These are phyloP conservation scores for Pseudoneurospora amorphoporcata DNA, from an alignment of 495 filamentous ascomycete genomes.

Conservation along the genomic window DNA sequence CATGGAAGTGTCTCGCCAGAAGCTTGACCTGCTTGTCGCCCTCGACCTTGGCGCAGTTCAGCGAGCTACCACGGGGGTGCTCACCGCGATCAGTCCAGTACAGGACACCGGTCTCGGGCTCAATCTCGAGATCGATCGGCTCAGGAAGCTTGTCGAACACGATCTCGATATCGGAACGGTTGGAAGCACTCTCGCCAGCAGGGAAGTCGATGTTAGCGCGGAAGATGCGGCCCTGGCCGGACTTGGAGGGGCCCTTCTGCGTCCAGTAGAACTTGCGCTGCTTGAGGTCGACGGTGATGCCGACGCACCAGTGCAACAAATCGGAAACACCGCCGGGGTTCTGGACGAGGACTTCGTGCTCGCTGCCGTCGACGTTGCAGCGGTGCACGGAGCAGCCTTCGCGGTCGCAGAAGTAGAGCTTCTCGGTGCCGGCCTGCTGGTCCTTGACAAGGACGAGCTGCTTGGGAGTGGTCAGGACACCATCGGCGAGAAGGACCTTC, in stretches of 20 bases:
- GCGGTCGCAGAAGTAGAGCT: slow-evolving; percentile 44
- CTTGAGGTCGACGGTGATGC: slow-evolving; percentile 31
- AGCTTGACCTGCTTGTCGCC: slow-evolving; percentile 4
- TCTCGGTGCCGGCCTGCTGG: not conserved
- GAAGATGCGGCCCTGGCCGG: slow-evolving; percentile 35
- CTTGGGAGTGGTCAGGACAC: slow-evolving; percentile 42
- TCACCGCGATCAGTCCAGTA: slow-evolving; percentile 51
- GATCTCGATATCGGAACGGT: slow-evolving; percentile 29
- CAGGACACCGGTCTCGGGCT: slow-evolving; percentile 24
- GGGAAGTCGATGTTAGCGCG: slow-evolving; percentile 26
- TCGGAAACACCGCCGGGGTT: slow-evolving; percentile 13
- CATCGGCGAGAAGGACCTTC: slow-evolving; percentile 17
- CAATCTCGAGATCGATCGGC: slow-evolving; percentile 45
- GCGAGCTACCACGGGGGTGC: slow-evolving; percentile 34
- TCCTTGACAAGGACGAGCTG: slow-evolving; percentile 32
- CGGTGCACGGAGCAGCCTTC: slow-evolving; percentile 41
- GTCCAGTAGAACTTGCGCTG: slow-evolving; percentile 43
- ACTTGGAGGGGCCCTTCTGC: slow-evolving; percentile 43
- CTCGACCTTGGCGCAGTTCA: slow-evolving; percentile 22
- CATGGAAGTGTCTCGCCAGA: slow-evolving; percentile 32
- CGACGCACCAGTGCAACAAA: slow-evolving; percentile 41
- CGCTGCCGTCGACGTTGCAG: slow-evolving; percentile 34
- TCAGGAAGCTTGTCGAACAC: slow-evolving; percentile 39
- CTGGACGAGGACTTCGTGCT: slow-evolving; percentile 31
- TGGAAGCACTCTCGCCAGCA: slow-evolving; percentile 1